A percentile compares a stretch with the other conserved stretches of the same genome.
Evolutionary conservation across 164 flowering plant species (phyloP).

Genomic region (Saururus chinensis): DNA sequence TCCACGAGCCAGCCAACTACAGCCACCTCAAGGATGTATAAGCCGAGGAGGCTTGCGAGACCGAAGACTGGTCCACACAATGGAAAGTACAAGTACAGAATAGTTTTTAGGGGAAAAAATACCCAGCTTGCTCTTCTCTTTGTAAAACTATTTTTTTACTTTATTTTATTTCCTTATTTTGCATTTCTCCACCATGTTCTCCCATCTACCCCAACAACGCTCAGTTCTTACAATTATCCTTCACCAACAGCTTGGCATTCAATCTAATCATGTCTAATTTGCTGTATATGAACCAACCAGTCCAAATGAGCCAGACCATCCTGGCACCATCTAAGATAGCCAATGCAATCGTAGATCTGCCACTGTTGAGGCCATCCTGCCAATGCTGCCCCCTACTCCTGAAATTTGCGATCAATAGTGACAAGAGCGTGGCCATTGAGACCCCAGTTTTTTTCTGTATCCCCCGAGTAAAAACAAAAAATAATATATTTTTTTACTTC

Average conservation of each 20-base stretch:
- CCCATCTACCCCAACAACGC: constrained; percentile 52
- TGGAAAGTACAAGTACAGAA: constrained; percentile 33
- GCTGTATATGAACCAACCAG: constrained; percentile 33
- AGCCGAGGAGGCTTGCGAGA: constrained; percentile 24
- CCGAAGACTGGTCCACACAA: constrained; percentile 29
- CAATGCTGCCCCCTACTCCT: constrained; percentile 70
- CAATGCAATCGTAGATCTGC: constrained; percentile 61
- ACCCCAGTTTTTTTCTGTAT: too few species aligned
- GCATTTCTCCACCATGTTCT: constrained; percentile 40
- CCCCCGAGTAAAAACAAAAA: too few species aligned
- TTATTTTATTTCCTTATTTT: too few species aligned
- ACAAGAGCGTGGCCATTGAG: constrained; percentile 27
- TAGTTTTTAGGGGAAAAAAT: too few species aligned
- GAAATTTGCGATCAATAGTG: constrained; percentile 56
- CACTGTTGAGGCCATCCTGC: constrained; percentile 29
- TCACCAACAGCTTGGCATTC: constrained; percentile 50
- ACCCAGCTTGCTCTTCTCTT: constrained; percentile 38
- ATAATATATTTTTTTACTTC: too few species aligned
- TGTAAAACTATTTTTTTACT: constrained; percentile 43
- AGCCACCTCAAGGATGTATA: constrained; percentile 39
- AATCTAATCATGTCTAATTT: constrained; percentile 71
- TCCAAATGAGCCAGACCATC: constrained; percentile 19
- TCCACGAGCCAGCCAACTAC: constrained; percentile 38
- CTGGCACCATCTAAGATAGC: constrained; percentile 82
- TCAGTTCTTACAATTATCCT: constrained; percentile 51